These are phyloP conservation scores for Saksenaea vasiformis DNA, from an alignment of 371 early-diverging fungal genomes.

Conservation along the genomic window DNA sequence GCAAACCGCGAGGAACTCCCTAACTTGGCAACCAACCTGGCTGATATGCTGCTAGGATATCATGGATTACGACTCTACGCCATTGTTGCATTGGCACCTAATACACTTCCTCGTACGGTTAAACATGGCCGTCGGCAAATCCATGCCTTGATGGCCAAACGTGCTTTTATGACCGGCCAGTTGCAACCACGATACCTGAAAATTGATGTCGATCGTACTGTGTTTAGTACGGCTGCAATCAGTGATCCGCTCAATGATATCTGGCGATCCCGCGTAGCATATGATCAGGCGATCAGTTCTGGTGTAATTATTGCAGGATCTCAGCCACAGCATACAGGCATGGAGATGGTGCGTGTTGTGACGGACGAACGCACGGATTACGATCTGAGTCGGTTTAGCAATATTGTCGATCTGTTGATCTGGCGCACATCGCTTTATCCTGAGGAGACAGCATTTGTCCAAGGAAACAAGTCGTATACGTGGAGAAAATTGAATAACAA, in stretches of 20 bases:
- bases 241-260: conserved; percentile 44
- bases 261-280: conserved; percentile 42
- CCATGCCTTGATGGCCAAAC: conserved; percentile 66
- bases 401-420: conserved; percentile 67
- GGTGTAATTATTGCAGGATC: conserved; percentile 37
- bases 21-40: conserved; percentile 53
- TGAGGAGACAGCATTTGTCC: conserved; percentile 68
- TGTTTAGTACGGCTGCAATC: conserved; percentile 52
- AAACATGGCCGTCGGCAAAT: conserved; percentile 71
- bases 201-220: conserved; percentile 55
- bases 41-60: conserved; percentile 45
- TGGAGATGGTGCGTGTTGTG: conserved; percentile 63
- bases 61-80: conserved; percentile 70
- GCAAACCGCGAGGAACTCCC: conserved; percentile 49
- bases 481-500: conserved; percentile 74
- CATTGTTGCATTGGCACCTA: conserved; percentile 56
- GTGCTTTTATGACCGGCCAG: conserved; percentile 65
- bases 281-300: conserved; percentile 34
- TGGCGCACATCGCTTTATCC: conserved; percentile 71
- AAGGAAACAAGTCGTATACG: conserved; percentile 63
- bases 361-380: conserved; percentile 71
- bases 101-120: conserved; percentile 66
- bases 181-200: conserved; percentile 48
- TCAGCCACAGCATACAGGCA: conserved; percentile 75
- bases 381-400: conserved; percentile 67